Base-by-base conservation (phyloP, 441 rosid species). In the Bruguiera hainesii region DNA sequence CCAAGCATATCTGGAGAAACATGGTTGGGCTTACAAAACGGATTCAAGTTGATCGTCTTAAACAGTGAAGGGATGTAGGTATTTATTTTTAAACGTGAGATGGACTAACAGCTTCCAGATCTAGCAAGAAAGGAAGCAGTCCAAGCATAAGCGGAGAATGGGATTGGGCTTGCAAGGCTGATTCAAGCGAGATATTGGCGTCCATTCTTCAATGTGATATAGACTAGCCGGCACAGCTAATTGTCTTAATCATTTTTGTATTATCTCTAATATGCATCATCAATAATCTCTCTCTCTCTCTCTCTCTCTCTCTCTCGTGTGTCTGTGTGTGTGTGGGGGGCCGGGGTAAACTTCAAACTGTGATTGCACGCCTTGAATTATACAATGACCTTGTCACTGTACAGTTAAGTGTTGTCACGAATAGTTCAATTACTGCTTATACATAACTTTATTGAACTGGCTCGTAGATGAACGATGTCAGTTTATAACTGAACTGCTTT, bases 1-100 rank as follows among this genome's bases (percentile, higher is more conserved):
- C 63, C 87, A 82, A 55, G 89, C 96, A 25, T 94, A 80, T 79
- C 78, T 91, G 42, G 84, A 85, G 2, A 73, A 79, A 56, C 92
- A 94, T 62, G 88, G 83, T 16, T 94, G 97, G 99, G 97, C 99
- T 35, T 91, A 91, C 78, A 83, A 76, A 72, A 48, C 26, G 26
- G 75, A 72, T 35, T 76, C 75, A 68, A 31, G 64, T 63, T 61
- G 56, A 55, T 70, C 2, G 60, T 1, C 37, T 15, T 10, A 37
- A 37, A 3, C 42, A 10, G 42, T 2, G 15, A 37, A 37, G 42
- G 48, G 48, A 39, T 39, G 5, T 11, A 0, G 18, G 48, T 39
- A 39, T 39, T 39, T 11, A 39, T 39, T 2, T 39, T 13, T 10
- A 39, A 39, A 39, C 18, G 48, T 39, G 48, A 11, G 48, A 11